Base-by-base conservation (phyloP, 1,284 basidiomycete species). In the Trichosporon sp. region DNA sequence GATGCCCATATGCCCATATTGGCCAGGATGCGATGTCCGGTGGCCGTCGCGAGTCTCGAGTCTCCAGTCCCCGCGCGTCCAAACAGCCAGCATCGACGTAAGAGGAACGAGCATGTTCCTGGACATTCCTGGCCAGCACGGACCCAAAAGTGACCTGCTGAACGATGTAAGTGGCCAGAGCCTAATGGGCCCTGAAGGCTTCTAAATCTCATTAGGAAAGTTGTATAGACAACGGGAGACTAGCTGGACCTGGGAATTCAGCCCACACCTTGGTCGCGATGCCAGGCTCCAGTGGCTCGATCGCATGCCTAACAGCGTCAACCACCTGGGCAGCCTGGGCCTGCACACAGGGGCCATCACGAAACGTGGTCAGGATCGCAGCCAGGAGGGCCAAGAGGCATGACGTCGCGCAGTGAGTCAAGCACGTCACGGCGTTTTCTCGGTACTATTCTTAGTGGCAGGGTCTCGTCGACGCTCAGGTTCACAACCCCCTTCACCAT, bases 401-500 rank as follows among this genome's bases (percentile, higher is more conserved):
- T 61, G 56, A 61, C 56, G 56, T 61, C 31, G 26, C 56, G 56
- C 11, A 1, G 12, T 16, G 31, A 61, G 51, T 26, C 51, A 35
- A 61, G 56, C 56, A 61, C 32, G 56, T 61, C 56, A 61, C 56
- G 56, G 56, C 56, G 56, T 61, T 61, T 61, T 31, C 56, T 61
- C 56, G 56, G 56, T 61, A 61, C 56, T 61, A 61, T 61, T 61
- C 56, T 61, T 61, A 61, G 56, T 61, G 56, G 56, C 56, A 61
- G 56, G 56, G 56, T 35, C 31, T 14, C 4, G 11, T 10, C 2
- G 32, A 31, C 14, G 12, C 56, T 61, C 56, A 59, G 26, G 12
- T 4, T 19, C 40, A 11, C 8, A 4, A 11, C 40, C 40, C 40
- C 54, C 54, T 31, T 59, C 7, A 59, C 54, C 31, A 31, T 21